These are phyloP conservation scores for Sistotremastrum niveocremeum DNA, from an alignment of 768 basidiomycete genomes.

Conservation along the genomic window DNA sequence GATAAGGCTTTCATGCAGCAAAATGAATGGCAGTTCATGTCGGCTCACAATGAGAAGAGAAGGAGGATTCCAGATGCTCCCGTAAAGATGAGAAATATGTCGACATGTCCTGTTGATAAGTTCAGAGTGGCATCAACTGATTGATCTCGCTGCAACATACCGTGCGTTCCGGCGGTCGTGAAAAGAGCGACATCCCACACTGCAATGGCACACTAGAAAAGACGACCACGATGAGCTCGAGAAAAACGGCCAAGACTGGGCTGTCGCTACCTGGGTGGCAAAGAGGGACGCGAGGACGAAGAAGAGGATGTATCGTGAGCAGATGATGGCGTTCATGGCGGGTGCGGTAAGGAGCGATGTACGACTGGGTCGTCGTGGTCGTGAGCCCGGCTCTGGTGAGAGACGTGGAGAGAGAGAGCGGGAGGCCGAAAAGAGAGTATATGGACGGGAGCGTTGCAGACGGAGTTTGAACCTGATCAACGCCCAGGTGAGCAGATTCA, in stretches of 20 bases:
- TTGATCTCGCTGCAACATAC: no score
- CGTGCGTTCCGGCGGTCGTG: not conserved
- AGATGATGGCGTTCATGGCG: no score
- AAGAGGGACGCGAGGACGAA: conserved; percentile 52
- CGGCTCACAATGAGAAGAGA: conserved; percentile 44
- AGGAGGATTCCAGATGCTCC: conserved; percentile 44
- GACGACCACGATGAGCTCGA: not conserved
- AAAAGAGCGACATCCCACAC: conserved; percentile 5
- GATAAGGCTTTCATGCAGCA: conserved; percentile 3
- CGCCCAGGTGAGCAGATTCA: no score
- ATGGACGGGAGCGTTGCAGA: not conserved
- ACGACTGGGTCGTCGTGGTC: no score
- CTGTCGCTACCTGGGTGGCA: conserved; percentile 54
- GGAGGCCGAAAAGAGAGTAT: not conserved
- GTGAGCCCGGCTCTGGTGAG: not conserved
- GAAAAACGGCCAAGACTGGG: conserved; percentile 11
- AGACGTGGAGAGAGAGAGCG: not conserved
- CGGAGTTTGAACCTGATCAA: no score
- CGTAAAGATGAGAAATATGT: conserved; percentile 45
- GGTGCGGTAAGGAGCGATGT: no score
- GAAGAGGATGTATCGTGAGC: conserved; percentile 26
- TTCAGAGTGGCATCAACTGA: not conserved
- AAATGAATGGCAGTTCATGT: not conserved
- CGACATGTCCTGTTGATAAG: conserved; percentile 28
- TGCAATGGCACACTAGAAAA: not conserved